Conservation (phyloP, 2,329 filamentous ascomycete species). For the Penicillium sp. region DNA sequence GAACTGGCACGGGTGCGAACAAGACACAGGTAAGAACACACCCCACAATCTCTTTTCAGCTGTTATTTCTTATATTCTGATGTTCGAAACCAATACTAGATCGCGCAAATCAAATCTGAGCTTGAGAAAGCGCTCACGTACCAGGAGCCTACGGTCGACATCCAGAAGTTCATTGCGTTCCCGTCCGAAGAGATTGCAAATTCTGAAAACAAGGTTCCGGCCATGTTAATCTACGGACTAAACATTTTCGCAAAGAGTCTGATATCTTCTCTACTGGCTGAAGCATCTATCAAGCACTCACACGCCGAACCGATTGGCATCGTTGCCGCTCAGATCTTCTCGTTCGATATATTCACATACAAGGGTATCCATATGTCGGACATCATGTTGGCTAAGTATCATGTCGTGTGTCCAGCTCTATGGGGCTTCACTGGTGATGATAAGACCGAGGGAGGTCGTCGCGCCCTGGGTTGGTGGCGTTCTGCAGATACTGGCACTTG, state of each 20-base stretch:
- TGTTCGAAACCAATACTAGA: conserved; percentile 12
- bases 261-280: conserved; percentile 65
- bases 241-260: conserved; percentile 72
- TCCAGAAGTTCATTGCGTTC: conserved; percentile 52
- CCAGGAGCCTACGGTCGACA: conserved; percentile 54
- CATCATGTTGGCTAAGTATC: conserved; percentile 82
- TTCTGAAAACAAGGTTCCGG: conserved; percentile 54
- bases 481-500: conserved; percentile 53
- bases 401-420: conserved; percentile 73
- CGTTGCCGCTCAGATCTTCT: conserved; percentile 70
- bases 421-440: conserved; percentile 79
- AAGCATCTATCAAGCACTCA: conserved; percentile 61
- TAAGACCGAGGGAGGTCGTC: conserved; percentile 63
- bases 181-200: conserved; percentile 39
- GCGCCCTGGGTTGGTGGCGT: conserved; percentile 69
- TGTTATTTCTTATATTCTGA: conserved; percentile 9
- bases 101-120: conserved; percentile 48
- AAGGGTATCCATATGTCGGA: conserved; percentile 68
- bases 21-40: conserved; percentile 47
- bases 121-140: conserved; percentile 55
- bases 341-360: conserved; percentile 63
- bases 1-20: conserved; percentile 62
- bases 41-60: background rate
- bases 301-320: conserved; percentile 77
- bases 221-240: conserved; percentile 68